These are phyloP conservation scores for Colletotrichum melonis DNA, from an alignment of 2,329 filamentous ascomycete genomes.

Conservation along the genomic window DNA sequence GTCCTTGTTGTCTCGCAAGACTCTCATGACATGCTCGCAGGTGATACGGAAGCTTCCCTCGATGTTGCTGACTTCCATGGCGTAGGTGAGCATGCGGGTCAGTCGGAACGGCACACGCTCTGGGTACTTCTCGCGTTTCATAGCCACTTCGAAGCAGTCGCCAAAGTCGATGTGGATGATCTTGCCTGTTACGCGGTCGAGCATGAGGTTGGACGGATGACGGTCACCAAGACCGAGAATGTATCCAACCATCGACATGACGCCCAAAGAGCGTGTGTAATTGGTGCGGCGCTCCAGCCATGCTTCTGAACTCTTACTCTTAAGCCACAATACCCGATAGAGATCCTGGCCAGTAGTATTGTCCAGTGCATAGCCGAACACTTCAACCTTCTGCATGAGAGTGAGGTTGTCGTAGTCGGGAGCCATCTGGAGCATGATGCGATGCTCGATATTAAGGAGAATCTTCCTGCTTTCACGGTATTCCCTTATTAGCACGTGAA, in stretches of 20 bases:
- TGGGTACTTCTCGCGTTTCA: conserved; percentile 99
- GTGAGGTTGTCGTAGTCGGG: conserved; percentile 99
- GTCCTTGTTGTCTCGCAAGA: conserved; percentile 96
- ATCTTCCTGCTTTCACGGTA: conserved; percentile 98
- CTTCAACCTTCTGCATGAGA: conserved; percentile 99
- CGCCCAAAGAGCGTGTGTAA: conserved; percentile 94
- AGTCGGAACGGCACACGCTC: conserved; percentile 97
- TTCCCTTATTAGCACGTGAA: conserved; percentile 96
- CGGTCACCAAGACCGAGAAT: conserved; percentile 96
- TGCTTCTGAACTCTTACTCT: conserved; percentile 97
- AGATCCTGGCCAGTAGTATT: conserved; percentile 99
- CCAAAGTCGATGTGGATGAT: conserved; percentile 99
- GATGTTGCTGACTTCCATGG: conserved; percentile 99
- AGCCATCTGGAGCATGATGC: conserved; percentile 99
- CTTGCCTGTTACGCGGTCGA: conserved; percentile 95
- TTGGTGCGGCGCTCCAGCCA: conserved; percentile 99
- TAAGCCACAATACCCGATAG: conserved; percentile 97
- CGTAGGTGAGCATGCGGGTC: conserved; percentile 98
- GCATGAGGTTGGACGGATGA: conserved; percentile 97
- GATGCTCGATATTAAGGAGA: conserved; percentile 97
- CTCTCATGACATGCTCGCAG: conserved; percentile 98
- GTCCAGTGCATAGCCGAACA: conserved; percentile 98
- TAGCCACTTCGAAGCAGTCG: conserved; percentile 99
- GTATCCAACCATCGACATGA: conserved; percentile 99
- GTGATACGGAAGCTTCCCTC: conserved; percentile 98